These are phyloP conservation scores for Xylaria sp. DNA, from an alignment of 2,329 filamentous ascomycete species.

Conservation along the genomic window DNA sequence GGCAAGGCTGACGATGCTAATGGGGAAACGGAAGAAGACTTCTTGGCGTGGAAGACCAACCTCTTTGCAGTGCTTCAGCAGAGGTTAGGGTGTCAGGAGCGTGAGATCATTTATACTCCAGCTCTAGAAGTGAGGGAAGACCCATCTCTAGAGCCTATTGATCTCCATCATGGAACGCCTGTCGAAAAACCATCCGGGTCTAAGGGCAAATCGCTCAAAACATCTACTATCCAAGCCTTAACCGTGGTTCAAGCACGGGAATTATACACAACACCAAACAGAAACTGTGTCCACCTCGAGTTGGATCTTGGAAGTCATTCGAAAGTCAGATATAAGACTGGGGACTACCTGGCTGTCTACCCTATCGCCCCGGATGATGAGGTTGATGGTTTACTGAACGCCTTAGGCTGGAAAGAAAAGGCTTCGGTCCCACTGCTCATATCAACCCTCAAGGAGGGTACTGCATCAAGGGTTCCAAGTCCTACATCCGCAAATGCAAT, in stretches of 20 bases:
- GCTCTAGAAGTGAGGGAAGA: constrained; percentile 6
- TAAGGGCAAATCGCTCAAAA: not conserved
- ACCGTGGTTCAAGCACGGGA: constrained; percentile 6
- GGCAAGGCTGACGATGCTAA: constrained; percentile 10
- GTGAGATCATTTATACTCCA: constrained; percentile 1
- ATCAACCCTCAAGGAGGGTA: not conserved
- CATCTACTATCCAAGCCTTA: not conserved
- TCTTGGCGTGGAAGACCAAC: not conserved
- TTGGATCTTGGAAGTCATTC: constrained; percentile 15
- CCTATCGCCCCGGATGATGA: constrained; percentile 1
- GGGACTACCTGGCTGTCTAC: constrained; percentile 14
- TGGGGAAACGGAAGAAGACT: constrained; percentile 8
- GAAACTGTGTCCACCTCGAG: constrained; percentile 6
- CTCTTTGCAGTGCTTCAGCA: not conserved
- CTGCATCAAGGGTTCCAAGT: not conserved
- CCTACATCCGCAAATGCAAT: constrained; percentile 4
- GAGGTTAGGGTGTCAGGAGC: not conserved
- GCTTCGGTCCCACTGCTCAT: not conserved
- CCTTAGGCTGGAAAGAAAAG: constrained; percentile 10
- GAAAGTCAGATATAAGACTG: constrained; percentile 18
- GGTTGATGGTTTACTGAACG: not conserved
- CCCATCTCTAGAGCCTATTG: constrained; percentile 7
- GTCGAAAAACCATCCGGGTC: not conserved
- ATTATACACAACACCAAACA: constrained; percentile 1
- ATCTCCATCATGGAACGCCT: constrained; percentile 3